Evolutionary conservation across 805 yeast species (phyloP), one percentile per base, ranked within the genome.

Genomic region (Metschnikowia baotianmanensis): DNA sequence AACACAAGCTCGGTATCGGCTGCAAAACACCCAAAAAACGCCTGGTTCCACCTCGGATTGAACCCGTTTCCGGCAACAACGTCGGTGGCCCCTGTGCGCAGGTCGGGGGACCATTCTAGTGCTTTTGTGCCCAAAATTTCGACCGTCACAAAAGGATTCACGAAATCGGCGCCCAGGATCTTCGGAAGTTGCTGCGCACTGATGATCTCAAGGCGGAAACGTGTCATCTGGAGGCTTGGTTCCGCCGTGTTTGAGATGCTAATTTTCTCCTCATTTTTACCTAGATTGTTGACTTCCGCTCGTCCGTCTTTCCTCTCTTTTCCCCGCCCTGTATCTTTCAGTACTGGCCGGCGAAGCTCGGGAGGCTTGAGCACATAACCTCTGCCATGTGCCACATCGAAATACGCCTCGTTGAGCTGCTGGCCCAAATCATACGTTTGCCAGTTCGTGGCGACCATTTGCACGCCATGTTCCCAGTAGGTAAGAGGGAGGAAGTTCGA

Each of bases 391-490:
- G 77, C 75, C 12, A 74, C 61, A 36, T 77, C 78, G 60, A 91
- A 88, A 75, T 89, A 65, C 3, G 96, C 86, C 47, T 85, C 85
- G 58, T 89, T 90, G 9, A 93, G 55, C 56, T 89, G 96, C 57
- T 90, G 91, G 0, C 97, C 96, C 13, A 80, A 43, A 56, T 93
- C 99, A 57, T 78, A 83, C 0, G 93, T 83, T 61, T 91, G 99
- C 97, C 97, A 91, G 57, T 91, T 93, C 0, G 96, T 82, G 0
- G 99, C 98, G 4, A 86, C 98, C 88, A 93, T 78, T 57, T 93
- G 99, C 9, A 76, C 83, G 1, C 99, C 99, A 34, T 75, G 67
- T 36, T 72, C 71, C 99, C 99, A 93, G 55, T 78, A 88, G 1
- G 62, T 60, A 2, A 86, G 62, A 0, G 99, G 98, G 31, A 75